These are phyloP conservation scores for Macaranga tanarius DNA, from an alignment of 441 rosid species.

Conservation along the genomic window DNA sequence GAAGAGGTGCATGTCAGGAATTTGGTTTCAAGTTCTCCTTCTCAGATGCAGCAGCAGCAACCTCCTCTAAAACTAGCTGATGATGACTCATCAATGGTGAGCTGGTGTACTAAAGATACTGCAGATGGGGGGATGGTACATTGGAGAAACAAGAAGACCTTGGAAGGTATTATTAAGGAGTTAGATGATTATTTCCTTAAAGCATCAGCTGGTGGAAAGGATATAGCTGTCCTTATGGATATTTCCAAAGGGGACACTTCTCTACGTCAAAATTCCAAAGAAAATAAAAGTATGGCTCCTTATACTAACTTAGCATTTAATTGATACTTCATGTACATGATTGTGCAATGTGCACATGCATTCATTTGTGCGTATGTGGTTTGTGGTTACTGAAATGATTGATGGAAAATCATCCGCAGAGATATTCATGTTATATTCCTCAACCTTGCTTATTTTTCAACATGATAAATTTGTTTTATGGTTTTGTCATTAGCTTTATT, in stretches of 20 bases:
- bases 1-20: slow-evolving; percentile 41
- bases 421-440: background rate
- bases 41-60: slow-evolving; percentile 37
- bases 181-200: slow-evolving; percentile 88
- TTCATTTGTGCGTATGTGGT: no score
- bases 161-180: slow-evolving; percentile 68
- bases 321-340: background rate
- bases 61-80: slow-evolving; percentile 45
- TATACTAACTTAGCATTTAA: background rate
- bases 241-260: slow-evolving; percentile 48
- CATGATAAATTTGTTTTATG: background rate
- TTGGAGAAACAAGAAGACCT: slow-evolving; percentile 56
- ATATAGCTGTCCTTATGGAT: slow-evolving; percentile 75
- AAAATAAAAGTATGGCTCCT: slow-evolving; percentile 57
- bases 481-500: background rate
- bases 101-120: slow-evolving; percentile 54
- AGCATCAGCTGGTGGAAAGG: slow-evolving; percentile 74
- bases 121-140: slow-evolving; percentile 36
- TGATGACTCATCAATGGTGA: slow-evolving; percentile 55
- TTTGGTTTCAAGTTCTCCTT: slow-evolving; percentile 27
- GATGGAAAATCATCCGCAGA: background rate
- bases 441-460: background rate
- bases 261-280: slow-evolving; percentile 48
- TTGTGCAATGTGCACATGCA: background rate
- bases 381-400: background rate